phyloP scores from a whole-genome alignment of 1,139 yeast genomes.

The Kazachstania sp. region DNA sequence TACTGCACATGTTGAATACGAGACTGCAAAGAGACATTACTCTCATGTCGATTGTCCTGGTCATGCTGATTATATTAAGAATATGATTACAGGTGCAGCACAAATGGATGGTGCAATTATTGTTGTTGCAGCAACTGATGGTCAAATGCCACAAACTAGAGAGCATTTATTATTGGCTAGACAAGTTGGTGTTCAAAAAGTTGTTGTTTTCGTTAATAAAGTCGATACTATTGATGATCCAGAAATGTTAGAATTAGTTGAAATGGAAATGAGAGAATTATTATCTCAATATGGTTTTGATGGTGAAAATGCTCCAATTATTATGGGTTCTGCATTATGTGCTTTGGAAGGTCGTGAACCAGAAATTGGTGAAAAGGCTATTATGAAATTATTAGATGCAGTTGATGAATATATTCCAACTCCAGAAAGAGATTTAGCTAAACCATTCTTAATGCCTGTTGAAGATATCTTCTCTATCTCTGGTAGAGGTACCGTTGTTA shows the following conservation, averaged over 20 bases:
- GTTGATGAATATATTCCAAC: slow-evolving; percentile 94
- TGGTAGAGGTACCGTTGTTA: slow-evolving; percentile 99
- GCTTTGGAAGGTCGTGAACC: slow-evolving; percentile 85
- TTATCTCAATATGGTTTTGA: slow-evolving; percentile 87
- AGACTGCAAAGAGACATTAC: slow-evolving; percentile 85
- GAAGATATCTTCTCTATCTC: slow-evolving; percentile 97
- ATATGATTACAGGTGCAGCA: slow-evolving; percentile 99
- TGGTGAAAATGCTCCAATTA: slow-evolving; percentile 95
- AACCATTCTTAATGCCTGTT: slow-evolving; percentile 94
- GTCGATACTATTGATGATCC: slow-evolving; percentile 97
- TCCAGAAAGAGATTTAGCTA: slow-evolving; percentile 91
- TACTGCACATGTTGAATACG: slow-evolving; percentile 94
- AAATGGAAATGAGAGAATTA: slow-evolving; percentile 99
- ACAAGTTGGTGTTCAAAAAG: slow-evolving; percentile 97
- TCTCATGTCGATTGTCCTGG: slow-evolving; percentile 99
- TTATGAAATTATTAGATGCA: slow-evolving; percentile 76
- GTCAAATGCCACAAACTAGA: slow-evolving; percentile 99
- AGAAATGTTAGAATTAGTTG: slow-evolving; percentile 98
- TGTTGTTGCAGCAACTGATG: slow-evolving; percentile 98
- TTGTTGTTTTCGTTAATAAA: slow-evolving; percentile 96
- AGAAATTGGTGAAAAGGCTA: slow-evolving; percentile 86
- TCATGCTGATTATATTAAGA: slow-evolving; percentile 97
- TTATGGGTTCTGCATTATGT: slow-evolving; percentile 98
- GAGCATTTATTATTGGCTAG: slow-evolving; percentile 97
- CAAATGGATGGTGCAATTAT: slow-evolving; percentile 99